Conservation (phyloP, 371 early-diverging fungal genomes). For the Mucor lusitanicus region DNA sequence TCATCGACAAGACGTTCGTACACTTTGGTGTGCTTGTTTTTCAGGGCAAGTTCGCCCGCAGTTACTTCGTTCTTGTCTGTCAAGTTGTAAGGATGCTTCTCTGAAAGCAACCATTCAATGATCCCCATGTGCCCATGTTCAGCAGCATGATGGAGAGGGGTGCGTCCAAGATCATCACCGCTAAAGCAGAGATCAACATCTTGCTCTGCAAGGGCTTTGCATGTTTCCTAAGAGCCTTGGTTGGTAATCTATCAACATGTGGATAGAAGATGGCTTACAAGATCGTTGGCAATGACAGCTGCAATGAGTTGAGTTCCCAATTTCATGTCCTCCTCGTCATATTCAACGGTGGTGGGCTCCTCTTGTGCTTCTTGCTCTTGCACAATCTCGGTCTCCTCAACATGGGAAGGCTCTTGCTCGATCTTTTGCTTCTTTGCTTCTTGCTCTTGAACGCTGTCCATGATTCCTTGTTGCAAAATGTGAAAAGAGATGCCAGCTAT, state of each 20-base stretch:
- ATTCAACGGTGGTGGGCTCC: slow-evolving; percentile 9
- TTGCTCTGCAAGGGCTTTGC: slow-evolving; percentile 30
- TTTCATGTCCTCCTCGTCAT: slow-evolving; percentile 40
- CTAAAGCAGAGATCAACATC: slow-evolving; percentile 51
- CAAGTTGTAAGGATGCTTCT: slow-evolving; percentile 60
- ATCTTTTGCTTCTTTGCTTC: slow-evolving; percentile 28
- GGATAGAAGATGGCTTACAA: slow-evolving; percentile 21
- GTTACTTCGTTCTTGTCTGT: slow-evolving; percentile 45
- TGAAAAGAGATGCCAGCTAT: neutral
- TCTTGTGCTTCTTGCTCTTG: slow-evolving; percentile 15
- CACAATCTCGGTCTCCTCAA: neutral
- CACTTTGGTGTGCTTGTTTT: slow-evolving; percentile 47
- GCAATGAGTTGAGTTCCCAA: slow-evolving; percentile 36
- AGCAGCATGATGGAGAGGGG: slow-evolving; percentile 52
- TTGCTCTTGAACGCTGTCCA: slow-evolving; percentile 13
- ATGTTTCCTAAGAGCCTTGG: slow-evolving; percentile 30
- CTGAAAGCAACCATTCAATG: slow-evolving; percentile 55
- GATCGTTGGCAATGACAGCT: slow-evolving; percentile 43
- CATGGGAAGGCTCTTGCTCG: neutral
- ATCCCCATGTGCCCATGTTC: slow-evolving; percentile 53
- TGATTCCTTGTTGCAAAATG: neutral
- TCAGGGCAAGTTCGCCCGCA: slow-evolving; percentile 56
- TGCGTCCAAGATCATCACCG: slow-evolving; percentile 43
- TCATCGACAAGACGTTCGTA: slow-evolving; percentile 75
- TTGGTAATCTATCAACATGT: neutral